Percentiles rank a stretch among this genome's conserved stretches.
phyloP scores from a whole-genome alignment of 2,329 filamentous ascomycete genomes.

The Rhexocercosporidium sp. region DNA sequence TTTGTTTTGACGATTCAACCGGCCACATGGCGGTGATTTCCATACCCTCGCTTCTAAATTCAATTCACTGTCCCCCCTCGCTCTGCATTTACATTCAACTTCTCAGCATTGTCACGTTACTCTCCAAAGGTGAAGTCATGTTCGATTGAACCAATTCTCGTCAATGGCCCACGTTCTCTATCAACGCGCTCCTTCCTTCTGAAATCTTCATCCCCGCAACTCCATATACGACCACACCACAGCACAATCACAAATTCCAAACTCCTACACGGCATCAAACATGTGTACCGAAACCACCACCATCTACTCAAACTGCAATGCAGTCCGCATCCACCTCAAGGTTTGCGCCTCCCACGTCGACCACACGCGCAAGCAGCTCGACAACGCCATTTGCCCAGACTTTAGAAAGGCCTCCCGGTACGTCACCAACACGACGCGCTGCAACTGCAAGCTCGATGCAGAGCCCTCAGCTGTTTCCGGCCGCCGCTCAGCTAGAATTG shows the following conservation, averaged over 20 bases:
- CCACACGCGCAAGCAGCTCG: conserved; percentile 21
- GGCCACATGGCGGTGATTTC: neutral
- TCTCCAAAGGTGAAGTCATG: neutral
- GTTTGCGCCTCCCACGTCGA: conserved; percentile 18
- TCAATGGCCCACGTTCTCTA: neutral
- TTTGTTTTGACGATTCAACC: too few species aligned
- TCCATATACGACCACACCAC: neutral
- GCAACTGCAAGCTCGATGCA: neutral
- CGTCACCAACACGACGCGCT: conserved; percentile 1
- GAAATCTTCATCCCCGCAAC: neutral
- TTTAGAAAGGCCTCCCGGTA: neutral
- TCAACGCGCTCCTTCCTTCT: neutral
- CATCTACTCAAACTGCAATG: neutral
- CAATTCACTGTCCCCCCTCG: neutral
- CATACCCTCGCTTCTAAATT: neutral
- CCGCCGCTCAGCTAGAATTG: neutral
- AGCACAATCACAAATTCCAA: neutral
- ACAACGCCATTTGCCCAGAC: conserved; percentile 16
- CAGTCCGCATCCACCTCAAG: neutral
- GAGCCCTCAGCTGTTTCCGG: neutral
- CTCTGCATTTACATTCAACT: too few species aligned
- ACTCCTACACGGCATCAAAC: neutral
- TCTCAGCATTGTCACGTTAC: neutral
- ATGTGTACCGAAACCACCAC: conserved; percentile 17
- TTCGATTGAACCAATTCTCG: neutral